Base-by-base conservation (phyloP, 345 rosid species). In the Acer campestre region DNA sequence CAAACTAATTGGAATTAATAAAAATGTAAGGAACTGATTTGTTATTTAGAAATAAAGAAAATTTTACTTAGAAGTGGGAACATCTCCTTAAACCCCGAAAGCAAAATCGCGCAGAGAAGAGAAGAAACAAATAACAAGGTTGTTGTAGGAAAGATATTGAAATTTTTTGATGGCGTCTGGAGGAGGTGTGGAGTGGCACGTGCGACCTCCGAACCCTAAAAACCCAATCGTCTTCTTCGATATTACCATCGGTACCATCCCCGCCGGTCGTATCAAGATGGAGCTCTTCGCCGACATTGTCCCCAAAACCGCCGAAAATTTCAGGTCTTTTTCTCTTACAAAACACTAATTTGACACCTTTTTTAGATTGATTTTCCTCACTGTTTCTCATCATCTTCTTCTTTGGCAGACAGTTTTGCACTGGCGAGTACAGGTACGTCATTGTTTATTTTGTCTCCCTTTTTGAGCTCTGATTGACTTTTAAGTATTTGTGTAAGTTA, bases 191-290 rank as follows among this genome's bases (percentile, higher is more conserved):
- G 99, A 96, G 83, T 94, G 99, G 99, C 99, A 92, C 68, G 90
- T 91, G 48, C 88, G 99, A 72, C 98, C 99, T 11, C 91, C 89
- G 22, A 92, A 92, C 87, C 95, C 97, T 77, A 96, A 92, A 87
- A 96, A 92, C 70, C 99, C 97, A n/a, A 85, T 96, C 35, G 98
- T 96, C 29, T 96, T 96, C 88, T 96, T 96, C 86, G 99, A 96
- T 62, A 59, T 92, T 31, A 94, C 97, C 29, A 96, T 96, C 73
- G 99, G 98, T 51, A 87, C 91, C 73, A 94, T 96, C 75, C 91
- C 95, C 12, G 98, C 97, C 22, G 99, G 98, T 51, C 93, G 98
- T 38, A 87, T 92, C 85, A 94, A 94, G 89, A 96, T 94, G 99
- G 99, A 96, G 85, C 97, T 96, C 80, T 96, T 96, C 83, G 94